Base-by-base conservation (phyloP, 2,329 filamentous ascomycete species). In the Dothidotthia symphoricarpi region DNA sequence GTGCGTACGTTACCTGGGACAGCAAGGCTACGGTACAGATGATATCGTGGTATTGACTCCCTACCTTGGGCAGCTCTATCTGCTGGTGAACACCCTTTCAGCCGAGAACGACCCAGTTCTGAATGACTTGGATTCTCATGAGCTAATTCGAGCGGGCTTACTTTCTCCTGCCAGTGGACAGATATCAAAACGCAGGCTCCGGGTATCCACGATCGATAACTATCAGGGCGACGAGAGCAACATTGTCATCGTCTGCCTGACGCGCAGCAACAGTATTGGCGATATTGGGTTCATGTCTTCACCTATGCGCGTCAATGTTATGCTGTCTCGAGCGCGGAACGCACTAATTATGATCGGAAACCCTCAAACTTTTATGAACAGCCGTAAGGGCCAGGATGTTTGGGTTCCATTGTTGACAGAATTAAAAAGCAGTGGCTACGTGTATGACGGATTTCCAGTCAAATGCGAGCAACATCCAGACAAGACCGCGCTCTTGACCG, bases 151-250 rank as follows among this genome's bases (percentile, higher is more conserved):
- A 3, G 83, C 83, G 0, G 85, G 85, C 0, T 47, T 88, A 0
- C 39, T 85, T n/a, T 71, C 76, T 0, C 59, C 73, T 2, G 75
- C 76, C 0, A 74, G 70, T 0, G 73, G 76, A 0, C 73, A 75
- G 3, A 60, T 76, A 0, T 59, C 70, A 0, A 83, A 80, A 44
- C 69, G 68, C 1, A 69, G 59, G 0, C 68, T 88, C 12, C 71
- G 75, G 0, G 69, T 89, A 0, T 86, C 85, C 0, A 88, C 85
- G 0, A 84, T 89, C 34, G 82, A 89, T 45, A 89, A 89, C 44
- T 90, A 85, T 40, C 86, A 89, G 58, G 85, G 86, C 1, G 85
- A 89, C 53, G 85, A 90, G 47, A 81, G 78, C 25, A 79, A 88
- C 1, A 83, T 90, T 12, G 81, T 88, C 0, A 75, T 90, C 6